phyloP scores from a whole-genome alignment of 2,329 filamentous ascomycete species.

The Ceratocystis destructans region DNA sequence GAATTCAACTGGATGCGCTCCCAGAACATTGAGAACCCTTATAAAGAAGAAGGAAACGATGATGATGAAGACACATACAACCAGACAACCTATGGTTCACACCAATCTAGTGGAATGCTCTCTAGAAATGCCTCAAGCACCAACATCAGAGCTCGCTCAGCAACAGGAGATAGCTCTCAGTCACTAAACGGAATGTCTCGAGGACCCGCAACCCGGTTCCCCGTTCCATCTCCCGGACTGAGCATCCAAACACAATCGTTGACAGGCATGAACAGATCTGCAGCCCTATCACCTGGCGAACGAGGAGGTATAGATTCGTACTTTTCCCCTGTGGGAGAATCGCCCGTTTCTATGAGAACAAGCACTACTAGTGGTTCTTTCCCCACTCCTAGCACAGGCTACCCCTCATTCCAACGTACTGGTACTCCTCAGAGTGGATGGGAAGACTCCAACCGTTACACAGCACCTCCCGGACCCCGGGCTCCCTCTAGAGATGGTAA shows the following conservation, averaged over 20 bases:
- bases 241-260: slow-evolving; percentile 49
- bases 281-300: slow-evolving; percentile 42
- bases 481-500: slow-evolving; percentile 62
- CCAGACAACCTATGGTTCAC: slow-evolving; percentile 14
- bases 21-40: slow-evolving; percentile 68
- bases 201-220: slow-evolving; percentile 57
- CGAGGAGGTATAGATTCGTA: slow-evolving; percentile 62
- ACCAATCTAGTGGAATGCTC: slow-evolving; percentile 28
- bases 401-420: slow-evolving; percentile 57
- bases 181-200: slow-evolving; percentile 44
- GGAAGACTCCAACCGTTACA: slow-evolving; percentile 68
- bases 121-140: slow-evolving; percentile 56
- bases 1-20: slow-evolving; percentile 70
- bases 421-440: slow-evolving; percentile 53
- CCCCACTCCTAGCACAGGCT: slow-evolving; percentile 30
- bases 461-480: slow-evolving; percentile 72
- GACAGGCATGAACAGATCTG: slow-evolving; percentile 21
- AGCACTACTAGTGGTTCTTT: slow-evolving; percentile 67
- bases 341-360: slow-evolving; percentile 60
- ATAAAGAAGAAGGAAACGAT: slow-evolving; percentile 52
- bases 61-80: slow-evolving; percentile 39
- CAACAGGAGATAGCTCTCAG: slow-evolving; percentile 55
- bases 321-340: slow-evolving; percentile 78
- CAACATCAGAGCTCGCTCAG: slow-evolving; percentile 62
- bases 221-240: slow-evolving; percentile 47